Conservation (phyloP, 2,329 filamentous ascomycete genomes). For the Diaporthe destruens region DNA sequence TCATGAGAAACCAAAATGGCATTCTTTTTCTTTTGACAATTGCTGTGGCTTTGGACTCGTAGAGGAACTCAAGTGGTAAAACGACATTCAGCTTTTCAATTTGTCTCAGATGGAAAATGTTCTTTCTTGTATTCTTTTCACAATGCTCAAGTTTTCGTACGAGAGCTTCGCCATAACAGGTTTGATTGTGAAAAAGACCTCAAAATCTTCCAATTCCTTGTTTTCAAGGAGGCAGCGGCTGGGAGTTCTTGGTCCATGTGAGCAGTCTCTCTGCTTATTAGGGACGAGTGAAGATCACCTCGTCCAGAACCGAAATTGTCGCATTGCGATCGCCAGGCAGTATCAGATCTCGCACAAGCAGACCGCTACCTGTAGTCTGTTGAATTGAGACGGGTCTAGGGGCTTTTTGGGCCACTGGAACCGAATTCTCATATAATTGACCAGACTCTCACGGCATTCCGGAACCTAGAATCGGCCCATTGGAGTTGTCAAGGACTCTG, state of each 20-base stretch:
- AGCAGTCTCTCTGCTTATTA: neutral
- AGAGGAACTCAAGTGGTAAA: neutral
- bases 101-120: neutral
- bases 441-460: neutral
- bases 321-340: constrained; percentile 4
- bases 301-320: constrained; percentile 13
- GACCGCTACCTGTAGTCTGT: neutral
- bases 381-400: neutral
- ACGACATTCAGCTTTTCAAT: too few species aligned
- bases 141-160: neutral
- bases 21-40: neutral
- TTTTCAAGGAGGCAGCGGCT: neutral
- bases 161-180: neutral
- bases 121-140: neutral
- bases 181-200: neutral
- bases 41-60: neutral
- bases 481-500: neutral
- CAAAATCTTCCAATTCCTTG: rapidly evolving
- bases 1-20: neutral
- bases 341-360: neutral
- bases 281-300: neutral
- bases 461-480: neutral
- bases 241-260: neutral
- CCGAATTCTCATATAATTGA: neutral
- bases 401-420: neutral